Evolutionary conservation across 306 rosid species (phyloP), one percentile per base, ranked within the genome.

Genomic region (Trifolium subterraneum): DNA sequence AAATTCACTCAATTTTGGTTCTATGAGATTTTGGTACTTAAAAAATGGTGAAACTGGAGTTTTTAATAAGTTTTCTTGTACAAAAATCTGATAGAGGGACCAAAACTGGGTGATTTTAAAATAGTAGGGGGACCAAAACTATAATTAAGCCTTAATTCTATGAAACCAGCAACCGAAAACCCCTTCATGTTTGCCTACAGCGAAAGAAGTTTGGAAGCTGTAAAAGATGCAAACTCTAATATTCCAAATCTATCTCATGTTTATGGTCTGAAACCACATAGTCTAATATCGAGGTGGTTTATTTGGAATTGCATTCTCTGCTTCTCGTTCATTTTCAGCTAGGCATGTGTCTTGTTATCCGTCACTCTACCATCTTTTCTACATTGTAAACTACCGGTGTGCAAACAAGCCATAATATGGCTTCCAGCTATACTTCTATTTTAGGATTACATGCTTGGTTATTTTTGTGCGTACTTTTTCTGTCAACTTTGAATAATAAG

Each of bases 271-370:
- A 50, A 50, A 50, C 18, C 56, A 50, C 20, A 50, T 7, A 48
- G 10, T 48, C 20, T 48, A 48, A 5, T n/a, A n/a, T 50, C 18
- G 56, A 50, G 50, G 22, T 50, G 22, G 20, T 50, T n/a, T 48
- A 48, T 48, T 48, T 48, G 55, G 31, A 54, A 55, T 55, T 22
- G 15, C 7, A 55, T 20, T 55, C 33, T 55, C 35, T 55, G 15
- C 8, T 55, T 55, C 33, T 55, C 10, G 59, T 52, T 52, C 62
- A 55, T 55, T 55, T 55, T 23, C 33, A 22, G 33, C 58, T 51
- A 51, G 58, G 25, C 23, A 51, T 18, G 23, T 51, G 58, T 16
- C 58, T 51, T 16, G 22, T 51, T 51, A 51, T 51, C 59, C 27
- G 2, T 18, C 25, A n/a, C 19, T 48, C 54, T 56, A 23, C 16